These are phyloP conservation scores for Geosmithia putterillii DNA, from an alignment of 2,329 filamentous ascomycete species.

Conservation along the genomic window DNA sequence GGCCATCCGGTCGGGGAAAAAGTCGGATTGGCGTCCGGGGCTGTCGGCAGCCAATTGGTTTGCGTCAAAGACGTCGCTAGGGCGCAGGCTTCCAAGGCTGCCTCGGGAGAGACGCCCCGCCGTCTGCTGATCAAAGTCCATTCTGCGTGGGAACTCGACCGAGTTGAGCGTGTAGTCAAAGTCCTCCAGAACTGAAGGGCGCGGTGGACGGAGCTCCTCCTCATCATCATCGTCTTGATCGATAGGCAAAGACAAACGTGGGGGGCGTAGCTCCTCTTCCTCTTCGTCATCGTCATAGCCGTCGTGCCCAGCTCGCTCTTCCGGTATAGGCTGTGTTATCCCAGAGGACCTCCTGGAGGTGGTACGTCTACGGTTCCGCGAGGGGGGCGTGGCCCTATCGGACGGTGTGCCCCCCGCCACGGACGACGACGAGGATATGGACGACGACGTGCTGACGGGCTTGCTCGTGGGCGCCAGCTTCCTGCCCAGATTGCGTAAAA, in stretches of 20 bases:
- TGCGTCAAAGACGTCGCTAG: constrained; percentile 37
- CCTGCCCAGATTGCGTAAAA: constrained; percentile 40
- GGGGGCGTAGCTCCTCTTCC: constrained; percentile 35
- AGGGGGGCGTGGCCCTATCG: constrained; percentile 7
- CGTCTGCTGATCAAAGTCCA: constrained; percentile 24
- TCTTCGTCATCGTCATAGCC: constrained; percentile 34
- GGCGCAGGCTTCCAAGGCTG: constrained; percentile 38
- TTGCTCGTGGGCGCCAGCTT: constrained; percentile 37
- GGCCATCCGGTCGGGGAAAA: constrained; percentile 20
- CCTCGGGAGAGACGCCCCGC: constrained; percentile 33
- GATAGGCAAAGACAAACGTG: constrained; percentile 42
- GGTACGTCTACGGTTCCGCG: background rate
- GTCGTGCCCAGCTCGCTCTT: constrained; percentile 15
- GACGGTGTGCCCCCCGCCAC: constrained; percentile 4
- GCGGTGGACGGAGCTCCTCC: constrained; percentile 38
- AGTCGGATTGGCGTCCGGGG: constrained; percentile 33
- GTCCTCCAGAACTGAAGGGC: constrained; percentile 41
- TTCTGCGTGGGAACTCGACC: constrained; percentile 46
- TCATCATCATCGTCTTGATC: constrained; percentile 37
- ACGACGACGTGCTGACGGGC: constrained; percentile 33
- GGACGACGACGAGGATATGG: constrained; percentile 15
- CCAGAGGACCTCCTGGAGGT: background rate
- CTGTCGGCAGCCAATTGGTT: constrained; percentile 23
- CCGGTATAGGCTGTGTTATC: constrained; percentile 5
- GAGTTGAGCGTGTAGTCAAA: constrained; percentile 46